Evolutionary conservation across 2,329 filamentous ascomycete species (phyloP).

Genomic region (Talaromyces sp.): DNA sequence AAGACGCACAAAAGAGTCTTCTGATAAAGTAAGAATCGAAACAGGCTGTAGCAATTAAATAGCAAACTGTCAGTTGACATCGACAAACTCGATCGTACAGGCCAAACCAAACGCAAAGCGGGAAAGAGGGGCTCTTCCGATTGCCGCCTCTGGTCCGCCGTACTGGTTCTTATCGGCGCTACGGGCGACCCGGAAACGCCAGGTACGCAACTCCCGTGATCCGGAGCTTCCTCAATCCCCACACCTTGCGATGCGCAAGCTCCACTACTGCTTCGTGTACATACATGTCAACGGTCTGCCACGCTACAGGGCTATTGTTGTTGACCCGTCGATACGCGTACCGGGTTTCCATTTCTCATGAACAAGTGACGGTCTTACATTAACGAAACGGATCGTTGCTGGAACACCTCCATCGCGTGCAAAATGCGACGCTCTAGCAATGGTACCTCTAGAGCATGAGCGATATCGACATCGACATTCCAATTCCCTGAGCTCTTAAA

Average conservation of each 20-base stretch:
- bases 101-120: neutral
- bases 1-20: neutral
- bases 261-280: conserved; percentile 5
- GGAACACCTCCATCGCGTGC: neutral
- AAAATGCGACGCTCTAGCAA: conserved; percentile 4
- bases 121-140: conserved; percentile 7
- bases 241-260: conserved; percentile 3
- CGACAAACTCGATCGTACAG: neutral
- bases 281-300: neutral
- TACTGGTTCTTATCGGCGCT: neutral
- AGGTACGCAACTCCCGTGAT: conserved; percentile 7
- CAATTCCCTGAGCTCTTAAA: neutral
- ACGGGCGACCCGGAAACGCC: neutral
- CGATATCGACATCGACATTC: neutral
- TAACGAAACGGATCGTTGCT: neutral
- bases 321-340: neutral
- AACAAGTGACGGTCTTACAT: neutral
- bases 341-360: neutral
- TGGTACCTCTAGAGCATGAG: neutral
- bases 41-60: neutral
- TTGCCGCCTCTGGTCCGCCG: neutral
- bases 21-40: neutral
- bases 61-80: neutral
- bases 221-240: neutral
- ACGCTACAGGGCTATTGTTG: neutral